Base-by-base conservation (phyloP, 768 basidiomycete genomes). In the Hericium rajendrae region DNA sequence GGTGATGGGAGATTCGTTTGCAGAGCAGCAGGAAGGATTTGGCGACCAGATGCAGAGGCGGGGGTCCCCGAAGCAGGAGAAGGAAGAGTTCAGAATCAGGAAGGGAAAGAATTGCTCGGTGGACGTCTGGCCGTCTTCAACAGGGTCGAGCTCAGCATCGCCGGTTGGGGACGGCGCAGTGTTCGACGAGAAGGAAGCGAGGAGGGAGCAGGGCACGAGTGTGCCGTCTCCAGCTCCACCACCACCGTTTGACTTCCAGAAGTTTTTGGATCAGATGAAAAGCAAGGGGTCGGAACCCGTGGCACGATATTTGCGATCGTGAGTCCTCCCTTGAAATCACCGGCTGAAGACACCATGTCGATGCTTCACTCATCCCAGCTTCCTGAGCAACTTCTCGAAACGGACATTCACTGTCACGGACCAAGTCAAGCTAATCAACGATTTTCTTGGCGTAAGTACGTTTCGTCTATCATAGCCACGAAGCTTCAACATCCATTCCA, bases 191-290 rank as follows among this genome's bases (percentile, higher is more conserved):
- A 64, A 53, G 49, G 55, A 57, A 53, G 62, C 64, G 50, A 63
- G 41, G 59, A 62, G 13, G 53, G 67, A 48, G 54, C 51, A 57
- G 48, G 72, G 72, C 12, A 51, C 6, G 26, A 46, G n/a, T 11
- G 20, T 6, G n/a, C 43, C 43, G 6, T 20, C 43, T n/a, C 43
- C 43, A 16, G 43, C 43, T n/a, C 43, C 43, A 57, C 74, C 75
- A 0, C 32, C 32, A 6, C 74, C 76, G 46, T 98, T 97, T 63
- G 95, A 98, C 71, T 98, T 97, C 68, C 93, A 95, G 67, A 84
- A 78, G 51, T 99, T 99, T 70, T 71, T 98, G 61, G 92, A 94
- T 69, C 94, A 99, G 71, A 92, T 99, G 83, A 90, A 95, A 72
- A 72, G 78, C 43, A 85, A 84, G 65, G 74, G 80, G 51, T 93